Percentiles rank a stretch among this genome's conserved stretches.
Evolutionary conservation across 495 filamentous ascomycete species (phyloP).

Genomic region (Annulohypoxylon moriforme): DNA sequence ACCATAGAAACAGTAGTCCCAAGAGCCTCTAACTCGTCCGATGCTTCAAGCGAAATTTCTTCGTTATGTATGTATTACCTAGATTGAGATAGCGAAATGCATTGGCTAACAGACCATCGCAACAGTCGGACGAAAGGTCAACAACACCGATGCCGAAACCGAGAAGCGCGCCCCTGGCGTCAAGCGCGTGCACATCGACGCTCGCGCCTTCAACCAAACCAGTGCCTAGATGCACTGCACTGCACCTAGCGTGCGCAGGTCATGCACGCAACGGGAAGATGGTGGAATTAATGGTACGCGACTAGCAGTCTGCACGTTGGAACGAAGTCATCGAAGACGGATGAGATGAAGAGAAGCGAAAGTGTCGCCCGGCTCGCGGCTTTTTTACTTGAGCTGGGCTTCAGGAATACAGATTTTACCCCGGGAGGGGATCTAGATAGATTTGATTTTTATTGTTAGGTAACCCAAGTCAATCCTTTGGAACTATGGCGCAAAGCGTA

Average conservation of each 20-base stretch:
- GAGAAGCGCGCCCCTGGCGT: conserved; percentile 22
- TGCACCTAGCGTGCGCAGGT: not conserved
- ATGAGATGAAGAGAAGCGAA: not conserved
- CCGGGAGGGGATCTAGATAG: conserved; percentile 29
- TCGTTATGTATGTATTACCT: conserved; percentile 12
- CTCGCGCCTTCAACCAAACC: conserved; percentile 23
- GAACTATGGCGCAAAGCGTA: not conserved
- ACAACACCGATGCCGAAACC: conserved; percentile 16
- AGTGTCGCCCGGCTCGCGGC: conserved; percentile 24
- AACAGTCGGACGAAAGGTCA: conserved; percentile 3
- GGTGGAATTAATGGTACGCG: not conserved
- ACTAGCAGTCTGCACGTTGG: not conserved
- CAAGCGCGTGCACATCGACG: conserved; percentile 2
- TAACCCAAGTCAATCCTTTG: not conserved
- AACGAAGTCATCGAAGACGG: not conserved
- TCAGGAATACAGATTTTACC: conserved; percentile 25
- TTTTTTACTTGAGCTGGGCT: conserved; percentile 31
- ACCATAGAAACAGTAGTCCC: not conserved
- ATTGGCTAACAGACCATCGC: not conserved
- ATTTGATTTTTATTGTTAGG: conserved; percentile 6
- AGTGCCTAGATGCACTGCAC: conserved; percentile 12
- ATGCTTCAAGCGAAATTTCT: not conserved
- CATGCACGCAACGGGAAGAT: not conserved
- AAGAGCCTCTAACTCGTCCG: conserved; percentile 5
- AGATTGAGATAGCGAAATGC: not conserved